Base-by-base conservation (phyloP, 2,329 filamentous ascomycete genomes). In the Fusarium bactridioides region DNA sequence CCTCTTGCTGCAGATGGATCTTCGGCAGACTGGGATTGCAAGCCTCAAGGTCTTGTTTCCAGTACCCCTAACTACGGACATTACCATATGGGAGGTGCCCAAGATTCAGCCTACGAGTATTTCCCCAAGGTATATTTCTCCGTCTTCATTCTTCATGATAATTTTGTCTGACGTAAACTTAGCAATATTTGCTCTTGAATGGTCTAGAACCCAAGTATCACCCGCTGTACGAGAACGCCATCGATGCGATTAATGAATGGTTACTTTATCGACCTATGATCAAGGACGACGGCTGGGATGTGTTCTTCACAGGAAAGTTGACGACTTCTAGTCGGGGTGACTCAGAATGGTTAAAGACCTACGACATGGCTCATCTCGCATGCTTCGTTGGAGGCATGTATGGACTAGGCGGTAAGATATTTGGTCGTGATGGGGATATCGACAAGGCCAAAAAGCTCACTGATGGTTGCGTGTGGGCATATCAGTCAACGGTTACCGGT, bases 231-330 rank as follows among this genome's bases (percentile, higher is more conserved):
- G 86, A 91, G 64, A 88, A 88, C 63, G 88, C 90, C 8, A 88
- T 91, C 35, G 88, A 91, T 10, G 90, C 90, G 0, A 89, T 92
- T 40, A 92, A 92, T 73, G 86, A 94, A 72, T 87, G 93, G 79
- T 86, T 97, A 15, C 88, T 97, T 64, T 97, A 90, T 82, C 88
- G 92, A 10, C 94, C 94, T 2, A 92, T 96, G 89, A 87, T 90
- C 25, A 87, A 90, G 11, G 87, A 88, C 35, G 84, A 87, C 11
- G 84, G 88, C 59, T 88, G 88, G 57, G 89, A 95, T 67, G 88
- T 96, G n/a, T 86, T 96, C 6, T 90, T 96, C 68, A 89, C 93
- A 0, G 92, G 92, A 29, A 90, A 90, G 73, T 80, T 89, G n/a
- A 83, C 79, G 51, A 85, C 87, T 15, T 79, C 76, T 3, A 85